Conservation (phyloP, 2,329 filamentous ascomycete species). For the Talaromyces verruculosus region DNA sequence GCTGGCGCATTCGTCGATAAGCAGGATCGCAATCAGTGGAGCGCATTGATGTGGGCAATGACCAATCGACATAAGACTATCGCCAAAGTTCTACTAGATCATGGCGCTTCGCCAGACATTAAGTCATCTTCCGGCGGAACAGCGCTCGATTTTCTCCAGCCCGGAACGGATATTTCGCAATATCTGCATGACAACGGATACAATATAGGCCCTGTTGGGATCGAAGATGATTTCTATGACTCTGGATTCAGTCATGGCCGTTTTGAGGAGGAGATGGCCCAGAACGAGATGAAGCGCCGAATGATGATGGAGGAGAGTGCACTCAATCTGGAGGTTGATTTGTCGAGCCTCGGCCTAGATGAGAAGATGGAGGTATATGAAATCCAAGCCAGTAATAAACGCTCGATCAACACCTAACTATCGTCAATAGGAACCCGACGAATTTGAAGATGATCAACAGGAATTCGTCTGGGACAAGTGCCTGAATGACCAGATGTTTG, state of each 20-base stretch:
- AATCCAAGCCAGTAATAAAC: neutral
- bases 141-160: conserved; percentile 91
- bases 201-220: conserved; percentile 48
- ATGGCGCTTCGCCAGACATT: conserved; percentile 91
- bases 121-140: conserved; percentile 93
- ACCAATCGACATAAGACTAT: conserved; percentile 97
- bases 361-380: conserved; percentile 79
- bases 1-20: conserved; percentile 86
- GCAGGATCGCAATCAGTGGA: conserved; percentile 97
- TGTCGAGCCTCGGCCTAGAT: conserved; percentile 93
- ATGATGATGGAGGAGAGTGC: conserved; percentile 99
- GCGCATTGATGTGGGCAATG: conserved; percentile 99
- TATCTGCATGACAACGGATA: conserved; percentile 96
- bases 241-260: conserved; percentile 87
- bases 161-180: conserved; percentile 93
- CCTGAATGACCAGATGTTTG: conserved; percentile 98
- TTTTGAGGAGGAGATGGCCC: conserved; percentile 96
- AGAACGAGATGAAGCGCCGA: conserved; percentile 88
- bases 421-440: conserved; percentile 60
- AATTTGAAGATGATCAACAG: conserved; percentile 82
- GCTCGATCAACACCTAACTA: neutral
- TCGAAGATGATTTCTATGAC: conserved; percentile 85
- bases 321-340: conserved; percentile 90
- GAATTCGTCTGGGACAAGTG: conserved; percentile 96
- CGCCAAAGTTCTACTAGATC: conserved; percentile 86